phyloP scores from a whole-genome alignment of 306 rosid genomes.

The Citrullus colocynthis region DNA sequence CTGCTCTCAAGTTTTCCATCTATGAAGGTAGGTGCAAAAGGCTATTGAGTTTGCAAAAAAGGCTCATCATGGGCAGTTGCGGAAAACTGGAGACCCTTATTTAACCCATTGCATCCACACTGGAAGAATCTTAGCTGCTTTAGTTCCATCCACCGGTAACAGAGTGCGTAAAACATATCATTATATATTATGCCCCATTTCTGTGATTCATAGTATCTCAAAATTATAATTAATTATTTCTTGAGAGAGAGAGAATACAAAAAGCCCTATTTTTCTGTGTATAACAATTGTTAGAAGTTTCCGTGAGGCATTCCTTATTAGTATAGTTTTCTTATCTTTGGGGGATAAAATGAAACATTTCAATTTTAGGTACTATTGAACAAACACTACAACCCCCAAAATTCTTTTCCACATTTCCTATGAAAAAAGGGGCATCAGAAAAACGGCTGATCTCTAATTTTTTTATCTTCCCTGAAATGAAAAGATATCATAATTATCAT shows the following conservation, averaged over 20 bases:
- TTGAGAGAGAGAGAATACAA: not conserved
- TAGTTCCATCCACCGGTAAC: slow-evolving; percentile 85
- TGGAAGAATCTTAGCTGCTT: slow-evolving; percentile 73
- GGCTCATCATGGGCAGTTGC: slow-evolving; percentile 79
- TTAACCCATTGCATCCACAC: slow-evolving; percentile 87
- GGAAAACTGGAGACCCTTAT: slow-evolving; percentile 92
- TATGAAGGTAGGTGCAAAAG: slow-evolving; percentile 97
- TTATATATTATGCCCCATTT: not conserved
- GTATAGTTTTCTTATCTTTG: not conserved
- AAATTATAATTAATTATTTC: not conserved
- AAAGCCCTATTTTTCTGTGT: not conserved
- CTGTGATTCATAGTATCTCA: not conserved
- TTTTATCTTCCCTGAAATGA: not conserved
- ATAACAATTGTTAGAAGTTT: not conserved
- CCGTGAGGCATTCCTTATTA: not conserved
- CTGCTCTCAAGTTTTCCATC: slow-evolving; percentile 36
- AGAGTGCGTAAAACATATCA: slow-evolving; percentile 26
- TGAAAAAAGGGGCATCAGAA: not conserved
- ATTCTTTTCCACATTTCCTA: not conserved
- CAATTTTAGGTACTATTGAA: not conserved
- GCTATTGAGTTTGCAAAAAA: slow-evolving; percentile 79
- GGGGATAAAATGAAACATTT: not conserved
- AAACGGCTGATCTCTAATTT: not conserved
- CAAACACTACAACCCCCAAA: not conserved
- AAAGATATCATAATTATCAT: not conserved